A percentile compares a stretch with the other conserved stretches of the same genome.
Conservation (phyloP, 2,329 filamentous ascomycete species). For the Dactylonectria estremocensis region DNA sequence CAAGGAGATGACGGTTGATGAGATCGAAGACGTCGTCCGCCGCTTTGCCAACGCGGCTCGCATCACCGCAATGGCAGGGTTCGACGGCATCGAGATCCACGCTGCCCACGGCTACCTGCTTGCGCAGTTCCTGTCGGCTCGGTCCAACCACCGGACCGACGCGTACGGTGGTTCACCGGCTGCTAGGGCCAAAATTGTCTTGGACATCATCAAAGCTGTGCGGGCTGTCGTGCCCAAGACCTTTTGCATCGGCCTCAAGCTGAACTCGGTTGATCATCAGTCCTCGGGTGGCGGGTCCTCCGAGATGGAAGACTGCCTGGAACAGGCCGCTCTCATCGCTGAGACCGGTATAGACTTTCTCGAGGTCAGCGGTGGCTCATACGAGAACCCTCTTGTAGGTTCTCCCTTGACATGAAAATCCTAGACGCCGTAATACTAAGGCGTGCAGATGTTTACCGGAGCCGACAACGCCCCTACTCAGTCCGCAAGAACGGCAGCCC, state of each 20-base stretch:
- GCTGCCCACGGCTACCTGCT: slow-evolving; percentile 72
- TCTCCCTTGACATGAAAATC: slow-evolving; percentile 12
- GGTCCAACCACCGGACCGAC: slow-evolving; percentile 68
- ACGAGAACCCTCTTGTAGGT: slow-evolving; percentile 65
- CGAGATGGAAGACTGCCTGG: slow-evolving; percentile 67
- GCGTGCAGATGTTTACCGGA: slow-evolving; percentile 54
- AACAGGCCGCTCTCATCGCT: slow-evolving; percentile 68
- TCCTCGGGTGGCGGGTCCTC: slow-evolving; percentile 42
- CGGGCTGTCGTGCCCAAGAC: slow-evolving; percentile 53
- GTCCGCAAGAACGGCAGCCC: slow-evolving; percentile 60
- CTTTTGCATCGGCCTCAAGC: slow-evolving; percentile 69
- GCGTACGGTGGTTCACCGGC: slow-evolving; percentile 67
- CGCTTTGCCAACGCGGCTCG: slow-evolving; percentile 69
- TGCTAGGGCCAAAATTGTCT: slow-evolving; percentile 65
- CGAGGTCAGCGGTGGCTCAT: slow-evolving; percentile 76
- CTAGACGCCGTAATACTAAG: neutral
- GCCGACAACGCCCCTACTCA: slow-evolving; percentile 22
- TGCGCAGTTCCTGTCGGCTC: slow-evolving; percentile 67
- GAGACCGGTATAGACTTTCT: slow-evolving; percentile 74
- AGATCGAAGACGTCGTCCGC: slow-evolving; percentile 67
- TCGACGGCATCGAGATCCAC: slow-evolving; percentile 63
- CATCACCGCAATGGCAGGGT: slow-evolving; percentile 62
- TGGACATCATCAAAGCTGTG: slow-evolving; percentile 65
- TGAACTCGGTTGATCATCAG: slow-evolving; percentile 73
- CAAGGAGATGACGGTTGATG: slow-evolving; percentile 67